phyloP scores from a whole-genome alignment of 306 rosid species.

The Rubus parviflorus region DNA sequence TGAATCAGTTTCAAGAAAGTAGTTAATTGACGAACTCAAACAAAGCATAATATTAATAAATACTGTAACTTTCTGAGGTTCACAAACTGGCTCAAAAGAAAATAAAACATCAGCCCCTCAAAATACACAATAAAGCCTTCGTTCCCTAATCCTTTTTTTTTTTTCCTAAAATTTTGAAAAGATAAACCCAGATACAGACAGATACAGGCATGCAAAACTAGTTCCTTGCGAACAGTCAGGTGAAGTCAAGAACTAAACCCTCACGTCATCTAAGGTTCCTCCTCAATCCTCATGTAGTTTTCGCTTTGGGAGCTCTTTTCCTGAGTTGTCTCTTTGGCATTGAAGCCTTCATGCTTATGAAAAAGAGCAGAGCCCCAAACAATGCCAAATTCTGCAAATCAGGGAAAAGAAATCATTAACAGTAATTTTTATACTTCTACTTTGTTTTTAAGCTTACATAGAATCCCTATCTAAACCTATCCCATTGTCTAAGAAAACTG shows the following conservation, averaged over 20 bases:
- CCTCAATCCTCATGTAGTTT: constrained; percentile 41
- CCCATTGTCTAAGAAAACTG: background rate
- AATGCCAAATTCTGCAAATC: constrained; percentile 60
- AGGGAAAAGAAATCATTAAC: background rate
- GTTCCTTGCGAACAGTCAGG: constrained; percentile 27
- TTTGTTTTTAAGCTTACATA: background rate
- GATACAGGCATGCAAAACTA: constrained; percentile 31
- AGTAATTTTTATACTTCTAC: background rate
- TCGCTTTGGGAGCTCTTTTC: constrained; percentile 51
- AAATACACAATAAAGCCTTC: constrained; percentile 4
- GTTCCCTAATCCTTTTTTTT: background rate
- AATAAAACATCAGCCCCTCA: constrained; percentile 19
- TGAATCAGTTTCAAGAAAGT: background rate
- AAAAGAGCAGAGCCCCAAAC: constrained; percentile 67
- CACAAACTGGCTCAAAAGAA: constrained; percentile 14
- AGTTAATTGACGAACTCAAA: background rate
- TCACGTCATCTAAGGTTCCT: background rate
- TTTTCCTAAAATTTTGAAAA: constrained; percentile 14
- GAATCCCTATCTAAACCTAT: background rate
- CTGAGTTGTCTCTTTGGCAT: constrained; percentile 46
- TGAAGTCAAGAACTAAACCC: constrained; percentile 3
- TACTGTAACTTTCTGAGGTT: constrained; percentile 17
- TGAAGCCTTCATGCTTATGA: constrained; percentile 56
- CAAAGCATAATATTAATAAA: background rate
- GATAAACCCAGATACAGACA: background rate